These are phyloP conservation scores for Platismatia glauca DNA, from an alignment of 495 filamentous ascomycete species.

Conservation along the genomic window DNA sequence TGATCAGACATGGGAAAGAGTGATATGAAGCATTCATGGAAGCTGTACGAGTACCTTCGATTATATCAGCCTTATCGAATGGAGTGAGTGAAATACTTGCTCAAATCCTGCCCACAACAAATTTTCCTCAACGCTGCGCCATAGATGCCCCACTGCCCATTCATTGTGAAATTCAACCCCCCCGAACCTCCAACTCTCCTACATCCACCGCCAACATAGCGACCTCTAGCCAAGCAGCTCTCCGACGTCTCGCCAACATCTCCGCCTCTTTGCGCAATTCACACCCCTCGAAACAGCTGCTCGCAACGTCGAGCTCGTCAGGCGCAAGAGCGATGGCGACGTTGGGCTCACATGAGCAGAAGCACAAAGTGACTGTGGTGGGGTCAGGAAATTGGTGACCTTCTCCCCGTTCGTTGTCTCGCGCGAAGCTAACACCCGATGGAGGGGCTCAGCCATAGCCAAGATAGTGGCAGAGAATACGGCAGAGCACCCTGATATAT, in stretches of 20 bases:
- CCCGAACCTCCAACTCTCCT: not conserved
- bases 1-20: too few relatives aligned
- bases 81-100: too few relatives aligned
- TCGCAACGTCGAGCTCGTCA: not conserved
- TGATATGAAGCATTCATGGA: too few relatives aligned
- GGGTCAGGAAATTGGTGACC: constrained; percentile 93
- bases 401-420: not conserved
- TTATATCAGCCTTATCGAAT: too few relatives aligned
- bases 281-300: not conserved
- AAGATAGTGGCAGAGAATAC: constrained; percentile 96
- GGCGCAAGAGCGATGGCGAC: constrained; percentile 33
- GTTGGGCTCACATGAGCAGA: constrained; percentile 44
- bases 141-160: not conserved
- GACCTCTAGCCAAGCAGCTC: not conserved
- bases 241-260: constrained; percentile 12
- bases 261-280: not conserved
- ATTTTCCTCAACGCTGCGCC: not conserved
- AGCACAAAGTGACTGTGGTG: constrained; percentile 90
- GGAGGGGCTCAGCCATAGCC: constrained; percentile 87
- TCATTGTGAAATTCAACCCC: too few relatives aligned
- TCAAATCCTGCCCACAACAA: too few relatives aligned
- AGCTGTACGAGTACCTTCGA: too few relatives aligned
- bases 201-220: constrained; percentile 3
- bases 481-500: constrained; percentile 61
- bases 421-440: constrained; percentile 17